Evolutionary conservation across 768 basidiomycete genomes (phyloP).

Genomic region (Floccularia luteovirens): DNA sequence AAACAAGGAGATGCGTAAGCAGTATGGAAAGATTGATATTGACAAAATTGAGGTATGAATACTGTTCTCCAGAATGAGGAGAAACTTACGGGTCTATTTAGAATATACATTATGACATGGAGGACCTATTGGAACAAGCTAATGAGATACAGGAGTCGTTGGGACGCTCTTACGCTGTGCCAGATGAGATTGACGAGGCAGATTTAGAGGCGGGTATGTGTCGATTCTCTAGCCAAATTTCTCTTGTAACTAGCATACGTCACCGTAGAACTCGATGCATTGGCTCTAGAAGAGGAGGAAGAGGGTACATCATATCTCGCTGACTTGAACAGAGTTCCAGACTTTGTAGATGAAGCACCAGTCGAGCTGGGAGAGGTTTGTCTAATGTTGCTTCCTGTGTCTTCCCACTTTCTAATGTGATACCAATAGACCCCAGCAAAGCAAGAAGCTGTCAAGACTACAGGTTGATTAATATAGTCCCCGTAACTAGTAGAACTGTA

Average conservation of each 20-base stretch:
- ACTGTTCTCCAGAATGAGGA: not conserved
- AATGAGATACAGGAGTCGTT: constrained; percentile 97
- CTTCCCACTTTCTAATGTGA: too few species aligned
- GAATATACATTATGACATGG: constrained; percentile 98
- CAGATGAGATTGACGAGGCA: constrained; percentile 96
- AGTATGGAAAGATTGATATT: constrained; percentile 95
- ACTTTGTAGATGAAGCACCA: constrained; percentile 88
- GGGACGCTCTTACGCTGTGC: constrained; percentile 90
- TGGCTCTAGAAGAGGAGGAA: constrained; percentile 88
- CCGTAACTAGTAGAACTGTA: not conserved
- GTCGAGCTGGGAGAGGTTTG: constrained; percentile 58
- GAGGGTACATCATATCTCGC: constrained; percentile 85
- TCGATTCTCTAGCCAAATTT: too few species aligned
- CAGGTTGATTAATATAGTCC: constrained; percentile 17
- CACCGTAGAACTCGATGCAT: constrained; percentile 79
- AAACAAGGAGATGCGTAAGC: constrained; percentile 94
- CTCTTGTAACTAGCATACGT: not conserved
- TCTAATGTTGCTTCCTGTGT: constrained; percentile 6
- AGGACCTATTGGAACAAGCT: constrained; percentile 91
- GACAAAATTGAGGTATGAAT: constrained; percentile 91
- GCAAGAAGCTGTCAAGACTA: constrained; percentile 52
- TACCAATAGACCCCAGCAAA: constrained; percentile 33
- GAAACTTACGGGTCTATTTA: constrained; percentile 19
- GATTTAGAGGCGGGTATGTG: constrained; percentile 88
- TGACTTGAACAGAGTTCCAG: constrained; percentile 82